phyloP scores from a whole-genome alignment of 2,329 filamentous ascomycete genomes.

The Ophiosphaerella herpotricha region DNA sequence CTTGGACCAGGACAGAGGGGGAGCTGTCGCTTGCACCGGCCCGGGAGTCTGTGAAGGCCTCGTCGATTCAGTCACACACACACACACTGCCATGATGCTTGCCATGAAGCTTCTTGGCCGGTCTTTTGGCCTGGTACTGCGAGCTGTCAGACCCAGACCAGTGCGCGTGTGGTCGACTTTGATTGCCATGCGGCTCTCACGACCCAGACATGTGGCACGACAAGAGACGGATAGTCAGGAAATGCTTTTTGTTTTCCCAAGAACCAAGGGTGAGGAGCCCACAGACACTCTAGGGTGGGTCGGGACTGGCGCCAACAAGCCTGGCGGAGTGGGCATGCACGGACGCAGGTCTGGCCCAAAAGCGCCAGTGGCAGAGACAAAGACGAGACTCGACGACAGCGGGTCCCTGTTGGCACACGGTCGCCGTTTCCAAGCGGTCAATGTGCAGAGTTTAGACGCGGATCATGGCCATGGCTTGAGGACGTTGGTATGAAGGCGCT shows the following conservation, averaged over 20 bases:
- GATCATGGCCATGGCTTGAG: constrained; percentile 14
- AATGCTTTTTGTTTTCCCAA: constrained; percentile 40
- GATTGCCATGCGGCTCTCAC: constrained; percentile 38
- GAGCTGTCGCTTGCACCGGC: constrained; percentile 44
- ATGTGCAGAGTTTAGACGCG: constrained; percentile 21
- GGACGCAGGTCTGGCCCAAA: constrained; percentile 42
- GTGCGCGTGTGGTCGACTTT: constrained; percentile 9
- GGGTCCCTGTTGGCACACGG: constrained; percentile 22
- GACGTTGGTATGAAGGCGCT: constrained; percentile 5
- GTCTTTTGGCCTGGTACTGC: constrained; percentile 5
- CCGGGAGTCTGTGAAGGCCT: constrained; percentile 26
- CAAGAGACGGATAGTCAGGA: constrained; percentile 28
- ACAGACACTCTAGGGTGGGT: constrained; percentile 31
- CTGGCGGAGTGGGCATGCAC: constrained; percentile 30
- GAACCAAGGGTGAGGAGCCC: constrained; percentile 40
- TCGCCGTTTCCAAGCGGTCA: constrained; percentile 27
- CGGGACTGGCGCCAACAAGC: constrained; percentile 43
- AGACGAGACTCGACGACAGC: constrained; percentile 28
- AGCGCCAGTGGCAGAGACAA: constrained; percentile 36
- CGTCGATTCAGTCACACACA: constrained; percentile 13
- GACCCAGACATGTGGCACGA: constrained; percentile 40
- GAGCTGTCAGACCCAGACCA: constrained; percentile 5
- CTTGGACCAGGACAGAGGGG: constrained; percentile 46
- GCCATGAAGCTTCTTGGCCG: constrained; percentile 10
- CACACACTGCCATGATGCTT: constrained; percentile 8